These are phyloP conservation scores for Colletotrichum lupini DNA, from an alignment of 2,329 filamentous ascomycete genomes.

Conservation along the genomic window DNA sequence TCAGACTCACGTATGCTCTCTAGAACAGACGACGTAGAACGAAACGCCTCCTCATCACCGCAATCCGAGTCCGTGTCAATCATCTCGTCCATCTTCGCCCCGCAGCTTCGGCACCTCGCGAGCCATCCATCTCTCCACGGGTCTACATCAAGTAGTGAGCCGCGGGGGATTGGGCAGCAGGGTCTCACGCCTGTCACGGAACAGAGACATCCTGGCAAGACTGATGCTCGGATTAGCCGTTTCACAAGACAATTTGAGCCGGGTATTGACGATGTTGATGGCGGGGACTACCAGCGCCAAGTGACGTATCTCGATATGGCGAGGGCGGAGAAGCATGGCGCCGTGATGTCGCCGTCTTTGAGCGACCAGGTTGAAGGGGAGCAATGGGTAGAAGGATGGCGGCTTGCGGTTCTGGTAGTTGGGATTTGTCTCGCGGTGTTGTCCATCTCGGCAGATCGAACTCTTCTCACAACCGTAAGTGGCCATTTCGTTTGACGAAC, in stretches of 20 bases:
- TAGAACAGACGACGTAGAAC: not conserved
- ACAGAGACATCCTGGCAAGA: constrained; percentile 30
- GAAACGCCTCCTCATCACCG: not conserved
- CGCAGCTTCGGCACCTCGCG: constrained; percentile 24
- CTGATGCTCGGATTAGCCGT: constrained; percentile 29
- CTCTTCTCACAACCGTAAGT: constrained; percentile 25
- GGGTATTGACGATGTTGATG: constrained; percentile 22
- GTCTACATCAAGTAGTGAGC: not conserved
- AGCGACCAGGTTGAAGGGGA: not conserved
- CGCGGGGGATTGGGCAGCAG: not conserved
- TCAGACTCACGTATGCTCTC: not conserved
- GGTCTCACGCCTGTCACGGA: constrained; percentile 16
- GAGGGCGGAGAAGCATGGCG: not conserved
- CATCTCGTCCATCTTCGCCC: constrained; percentile 31
- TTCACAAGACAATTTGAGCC: constrained; percentile 28
- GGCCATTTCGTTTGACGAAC: not conserved
- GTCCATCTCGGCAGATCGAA: constrained; percentile 21
- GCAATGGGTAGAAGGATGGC: constrained; percentile 22
- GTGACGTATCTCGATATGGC: not conserved
- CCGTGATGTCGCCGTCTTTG: not conserved
- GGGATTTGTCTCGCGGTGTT: constrained; percentile 30
- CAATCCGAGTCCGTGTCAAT: constrained; percentile 27
- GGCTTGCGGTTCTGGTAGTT: constrained; percentile 7
- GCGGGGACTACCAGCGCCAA: constrained; percentile 7
- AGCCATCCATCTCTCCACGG: constrained; percentile 19